Percentiles rank a stretch among this genome's conserved stretches.
phyloP scores from a whole-genome alignment of 768 basidiomycete species.

The Kwoniella europaea region DNA sequence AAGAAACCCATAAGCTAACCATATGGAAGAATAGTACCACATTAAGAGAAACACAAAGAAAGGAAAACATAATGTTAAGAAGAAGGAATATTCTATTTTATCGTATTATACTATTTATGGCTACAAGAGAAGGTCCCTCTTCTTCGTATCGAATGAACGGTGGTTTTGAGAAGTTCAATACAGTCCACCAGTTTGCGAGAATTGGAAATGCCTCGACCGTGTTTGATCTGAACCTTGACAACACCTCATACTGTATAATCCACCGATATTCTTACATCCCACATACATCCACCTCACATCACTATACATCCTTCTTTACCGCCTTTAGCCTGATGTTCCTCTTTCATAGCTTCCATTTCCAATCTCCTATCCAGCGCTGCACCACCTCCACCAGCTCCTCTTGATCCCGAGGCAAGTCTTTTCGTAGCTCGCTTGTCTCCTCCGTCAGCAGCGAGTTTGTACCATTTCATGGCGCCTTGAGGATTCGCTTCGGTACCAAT shows the following conservation, averaged over 20 bases:
- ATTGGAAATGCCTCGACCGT: too few relatives aligned
- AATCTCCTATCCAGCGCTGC: slow-evolving; percentile 46
- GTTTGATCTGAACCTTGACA: not conserved
- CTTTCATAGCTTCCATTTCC: slow-evolving; percentile 54
- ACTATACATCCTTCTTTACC: slow-evolving; percentile 54
- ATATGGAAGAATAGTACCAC: too few relatives aligned
- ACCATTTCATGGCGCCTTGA: slow-evolving; percentile 69
- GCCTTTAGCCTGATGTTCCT: slow-evolving; percentile 36
- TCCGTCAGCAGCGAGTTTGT: slow-evolving; percentile 84
- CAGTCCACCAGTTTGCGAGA: too few relatives aligned
- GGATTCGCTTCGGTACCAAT: slow-evolving; percentile 55
- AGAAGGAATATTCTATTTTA: not conserved
- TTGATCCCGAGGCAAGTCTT: slow-evolving; percentile 70
- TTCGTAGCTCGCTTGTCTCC: slow-evolving; percentile 93
- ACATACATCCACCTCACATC: slow-evolving; percentile 38
- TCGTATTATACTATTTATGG: not conserved
- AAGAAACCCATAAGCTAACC: not conserved
- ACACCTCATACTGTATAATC: too few relatives aligned
- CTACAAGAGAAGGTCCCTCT: not conserved
- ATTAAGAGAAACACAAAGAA: too few relatives aligned
- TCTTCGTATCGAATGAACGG: not conserved
- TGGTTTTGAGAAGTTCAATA: too few relatives aligned
- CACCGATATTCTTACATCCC: too few relatives aligned
- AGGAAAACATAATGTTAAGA: not conserved
- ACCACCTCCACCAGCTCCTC: slow-evolving; percentile 42